These are phyloP conservation scores for Globisporangium carolinianum DNA, from an alignment of 352 stramenopile species.

Conservation along the genomic window DNA sequence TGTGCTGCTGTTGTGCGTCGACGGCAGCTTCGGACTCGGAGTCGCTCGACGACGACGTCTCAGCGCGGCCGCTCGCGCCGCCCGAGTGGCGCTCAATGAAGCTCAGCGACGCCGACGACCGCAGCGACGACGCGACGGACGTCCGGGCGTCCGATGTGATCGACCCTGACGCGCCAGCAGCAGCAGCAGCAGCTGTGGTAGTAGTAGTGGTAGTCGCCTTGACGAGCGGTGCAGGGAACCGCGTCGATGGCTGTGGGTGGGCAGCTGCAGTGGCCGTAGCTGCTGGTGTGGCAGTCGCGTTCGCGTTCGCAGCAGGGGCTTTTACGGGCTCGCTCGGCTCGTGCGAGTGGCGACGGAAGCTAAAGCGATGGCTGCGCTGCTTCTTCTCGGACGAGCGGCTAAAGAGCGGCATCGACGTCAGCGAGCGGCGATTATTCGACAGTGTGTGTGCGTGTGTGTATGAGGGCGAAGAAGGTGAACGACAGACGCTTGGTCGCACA, in stretches of 20 bases:
- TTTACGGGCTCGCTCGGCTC: slow-evolving; percentile 8
- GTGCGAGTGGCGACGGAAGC: slow-evolving; percentile 56
- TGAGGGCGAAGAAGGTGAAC: too few species aligned
- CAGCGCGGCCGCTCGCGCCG: slow-evolving; percentile 18
- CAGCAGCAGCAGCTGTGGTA: too few species aligned
- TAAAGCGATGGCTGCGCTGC: slow-evolving; percentile 54
- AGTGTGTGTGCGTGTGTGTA: too few species aligned
- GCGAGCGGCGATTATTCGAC: neutral
- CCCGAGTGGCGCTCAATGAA: slow-evolving; percentile 34
- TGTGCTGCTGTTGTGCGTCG: neutral
- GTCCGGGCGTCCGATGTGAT: slow-evolving; percentile 19
- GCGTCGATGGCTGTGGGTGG: neutral
- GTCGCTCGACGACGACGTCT: slow-evolving; percentile 11
- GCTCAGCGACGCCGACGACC: slow-evolving; percentile 42
- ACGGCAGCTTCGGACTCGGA: slow-evolving; percentile 7
- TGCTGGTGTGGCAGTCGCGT: neutral
- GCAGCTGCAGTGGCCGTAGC: neutral
- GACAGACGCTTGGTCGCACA: too few species aligned
- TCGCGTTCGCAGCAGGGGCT: slow-evolving; percentile 1
- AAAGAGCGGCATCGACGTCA: slow-evolving; percentile 53
- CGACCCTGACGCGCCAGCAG: slow-evolving; percentile 2
- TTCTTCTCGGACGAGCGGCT: slow-evolving; percentile 41
- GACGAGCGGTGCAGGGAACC: slow-evolving; percentile 3
- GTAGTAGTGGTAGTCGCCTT: slow-evolving; percentile 5
- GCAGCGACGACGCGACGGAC: slow-evolving; percentile 43